These are phyloP conservation scores for Westerdykella sp. DNA, from an alignment of 2,329 filamentous ascomycete species.

Conservation along the genomic window DNA sequence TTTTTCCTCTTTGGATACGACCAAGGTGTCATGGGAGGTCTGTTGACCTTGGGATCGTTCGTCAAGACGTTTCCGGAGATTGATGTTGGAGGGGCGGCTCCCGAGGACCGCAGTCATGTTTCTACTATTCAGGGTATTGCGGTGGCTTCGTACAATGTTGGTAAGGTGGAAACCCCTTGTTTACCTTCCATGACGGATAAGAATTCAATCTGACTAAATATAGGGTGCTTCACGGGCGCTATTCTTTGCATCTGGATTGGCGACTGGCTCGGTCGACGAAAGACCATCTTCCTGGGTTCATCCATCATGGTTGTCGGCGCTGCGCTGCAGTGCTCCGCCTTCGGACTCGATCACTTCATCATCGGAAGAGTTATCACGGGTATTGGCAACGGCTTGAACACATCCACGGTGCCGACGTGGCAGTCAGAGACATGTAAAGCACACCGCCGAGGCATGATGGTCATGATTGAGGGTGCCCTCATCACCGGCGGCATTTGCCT, in stretches of 20 bases:
- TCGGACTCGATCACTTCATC: conserved; percentile 37
- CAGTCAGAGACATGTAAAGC: conserved; percentile 37
- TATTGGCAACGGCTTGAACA: conserved; percentile 35
- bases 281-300: conserved; percentile 52
- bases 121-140: conserved; percentile 25
- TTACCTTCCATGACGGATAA: no score
- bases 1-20: conserved; percentile 58
- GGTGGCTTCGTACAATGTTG: conserved; percentile 12
- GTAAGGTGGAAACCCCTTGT: neutral
- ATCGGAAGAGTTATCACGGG: conserved; percentile 44
- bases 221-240: conserved; percentile 1
- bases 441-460: conserved; percentile 33
- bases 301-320: conserved; percentile 51
- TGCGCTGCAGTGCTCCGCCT: conserved; percentile 48
- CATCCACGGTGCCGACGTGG: conserved; percentile 35
- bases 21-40: conserved; percentile 57
- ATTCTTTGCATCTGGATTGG: conserved; percentile 36
- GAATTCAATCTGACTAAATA: neutral
- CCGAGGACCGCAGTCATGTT: conserved; percentile 12
- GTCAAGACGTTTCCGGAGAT: conserved; percentile 34
- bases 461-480: conserved; percentile 37
- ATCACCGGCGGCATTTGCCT: conserved; percentile 22
- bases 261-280: conserved; percentile 48
- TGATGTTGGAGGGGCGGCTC: conserved; percentile 17
- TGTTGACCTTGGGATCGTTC: conserved; percentile 61